Evolutionary conservation across 495 filamentous ascomycete species (phyloP).

Genomic region (Staphylotrichum longicolle): DNA sequence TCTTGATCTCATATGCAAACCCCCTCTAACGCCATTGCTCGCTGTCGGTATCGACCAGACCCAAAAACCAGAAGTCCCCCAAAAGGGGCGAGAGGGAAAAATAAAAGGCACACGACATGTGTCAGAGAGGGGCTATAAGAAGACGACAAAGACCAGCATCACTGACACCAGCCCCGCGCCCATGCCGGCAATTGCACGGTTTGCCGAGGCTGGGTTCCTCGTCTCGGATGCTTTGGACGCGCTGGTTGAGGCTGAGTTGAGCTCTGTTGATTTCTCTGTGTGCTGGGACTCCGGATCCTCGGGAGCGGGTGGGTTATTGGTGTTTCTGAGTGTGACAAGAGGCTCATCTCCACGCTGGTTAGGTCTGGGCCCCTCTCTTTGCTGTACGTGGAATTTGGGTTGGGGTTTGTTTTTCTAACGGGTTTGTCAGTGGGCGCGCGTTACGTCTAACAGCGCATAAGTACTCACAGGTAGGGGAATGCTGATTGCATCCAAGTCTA

Average conservation of each 20-base stretch:
- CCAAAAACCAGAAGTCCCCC: neutral
- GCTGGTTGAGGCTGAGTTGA: neutral
- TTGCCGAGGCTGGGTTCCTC: constrained; percentile 41
- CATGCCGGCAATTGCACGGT: constrained; percentile 55
- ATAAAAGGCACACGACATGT: neutral
- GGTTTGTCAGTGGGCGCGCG: neutral
- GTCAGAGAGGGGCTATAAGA: neutral
- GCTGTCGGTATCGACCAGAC: neutral
- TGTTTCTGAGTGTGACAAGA: neutral
- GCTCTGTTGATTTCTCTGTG: neutral
- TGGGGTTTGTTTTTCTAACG: neutral
- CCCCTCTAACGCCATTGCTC: neutral
- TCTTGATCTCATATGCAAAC: neutral
- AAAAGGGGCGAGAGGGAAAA: constrained; percentile 7
- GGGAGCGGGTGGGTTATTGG: neutral
- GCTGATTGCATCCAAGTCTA: neutral
- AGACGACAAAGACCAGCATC: constrained; percentile 38
- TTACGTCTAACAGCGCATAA: too few species aligned
- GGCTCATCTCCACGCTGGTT: neutral
- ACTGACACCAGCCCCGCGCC: constrained; percentile 50
- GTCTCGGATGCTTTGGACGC: neutral
- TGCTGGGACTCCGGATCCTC: neutral
- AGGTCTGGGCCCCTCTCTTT: neutral
- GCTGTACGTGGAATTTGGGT: neutral
- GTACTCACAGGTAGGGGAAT: neutral